These are phyloP conservation scores for Rhodotorula paludigena DNA, from an alignment of 768 basidiomycete genomes.

Conservation along the genomic window DNA sequence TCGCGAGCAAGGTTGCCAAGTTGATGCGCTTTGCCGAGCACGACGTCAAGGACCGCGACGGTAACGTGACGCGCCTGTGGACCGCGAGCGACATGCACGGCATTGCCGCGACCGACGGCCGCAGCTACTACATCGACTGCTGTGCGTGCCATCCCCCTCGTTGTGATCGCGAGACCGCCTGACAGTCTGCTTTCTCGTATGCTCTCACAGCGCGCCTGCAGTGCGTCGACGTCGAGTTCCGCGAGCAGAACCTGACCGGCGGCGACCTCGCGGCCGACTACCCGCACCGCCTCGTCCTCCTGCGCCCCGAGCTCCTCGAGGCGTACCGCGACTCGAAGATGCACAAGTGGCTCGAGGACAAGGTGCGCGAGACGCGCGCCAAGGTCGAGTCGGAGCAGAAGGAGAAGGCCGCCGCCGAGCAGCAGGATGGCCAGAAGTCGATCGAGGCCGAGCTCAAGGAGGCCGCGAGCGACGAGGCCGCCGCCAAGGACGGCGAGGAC, in stretches of 20 bases:
- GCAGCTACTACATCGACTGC: slow-evolving; percentile 51
- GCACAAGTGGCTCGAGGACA: slow-evolving; percentile 47
- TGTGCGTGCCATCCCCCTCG: slow-evolving; percentile 30
- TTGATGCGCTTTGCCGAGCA: slow-evolving; percentile 48
- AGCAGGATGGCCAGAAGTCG: too few species aligned
- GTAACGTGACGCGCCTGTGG: slow-evolving; percentile 46
- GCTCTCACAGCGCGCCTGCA: slow-evolving; percentile 44
- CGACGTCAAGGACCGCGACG: slow-evolving; percentile 46
- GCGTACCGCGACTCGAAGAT: slow-evolving; percentile 50
- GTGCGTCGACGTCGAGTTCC: slow-evolving; percentile 51
- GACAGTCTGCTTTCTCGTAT: background rate
- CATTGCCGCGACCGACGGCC: slow-evolving; percentile 50
- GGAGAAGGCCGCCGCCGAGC: too few species aligned
- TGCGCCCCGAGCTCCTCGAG: slow-evolving; percentile 51
- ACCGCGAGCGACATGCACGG: slow-evolving; percentile 51
- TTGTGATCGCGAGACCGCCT: background rate
- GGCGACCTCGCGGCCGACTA: slow-evolving; percentile 37
- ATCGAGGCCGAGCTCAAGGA: slow-evolving; percentile 43
- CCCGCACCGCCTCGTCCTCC: slow-evolving; percentile 50
- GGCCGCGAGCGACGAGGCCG: slow-evolving; percentile 32
- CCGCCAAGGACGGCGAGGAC: slow-evolving; percentile 27
- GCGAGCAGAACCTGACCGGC: slow-evolving; percentile 47
- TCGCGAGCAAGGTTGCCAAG: slow-evolving; percentile 49
- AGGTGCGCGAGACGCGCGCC: slow-evolving; percentile 41
- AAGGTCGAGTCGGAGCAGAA: slow-evolving; percentile 34